Evolutionary conservation across 228 moss, liverwort and hornwort species (phyloP), one percentile per base, ranked within the genome.

Genomic region (Sphagnum fallax): DNA sequence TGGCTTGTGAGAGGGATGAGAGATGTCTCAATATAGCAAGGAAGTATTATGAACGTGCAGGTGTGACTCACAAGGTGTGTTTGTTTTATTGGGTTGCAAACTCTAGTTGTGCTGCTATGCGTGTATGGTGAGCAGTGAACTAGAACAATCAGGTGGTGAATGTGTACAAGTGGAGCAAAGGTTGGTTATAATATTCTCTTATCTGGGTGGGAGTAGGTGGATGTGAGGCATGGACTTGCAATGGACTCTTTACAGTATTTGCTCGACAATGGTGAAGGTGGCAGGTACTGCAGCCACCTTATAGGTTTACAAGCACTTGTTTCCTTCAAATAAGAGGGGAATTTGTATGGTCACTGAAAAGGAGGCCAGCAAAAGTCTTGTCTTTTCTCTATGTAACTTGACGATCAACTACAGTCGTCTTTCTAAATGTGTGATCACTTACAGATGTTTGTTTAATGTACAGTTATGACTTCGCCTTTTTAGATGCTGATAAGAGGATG

Each of bases 401-500:
- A 32, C 2, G 0, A 32, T 32, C 32, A 2, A 32, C 32, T 32
- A 32, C 32, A 32, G 32, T 32, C 2, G 32, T 32, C 32, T 1
- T 58, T 69, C 57, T 13, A 48, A 4, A 50, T 69, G 18, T 68
- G 67, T 53, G 62, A 49, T n/a, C 52, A 49, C 61, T 64, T 73
- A 63, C 74, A 49, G 63, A 59, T 53, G 65, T 13, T 53, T 52
- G 18, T 69, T 6, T 66, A 15, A 50, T 71, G 51, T 67, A 72
- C 82, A 97, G 97, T 71, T 93, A 85, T 65, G 98, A 98, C 61
- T 92, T 92, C 50, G 94, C 93, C 66, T 98, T 98, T 73, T 66
- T 94, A 79, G 98, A 98, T 81, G 98, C 98, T 67, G 92, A 94
- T 78, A 94, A 94, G 76, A 85, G 73, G 87, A 83, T 79, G 90